Percentiles rank a stretch among this genome's conserved stretches.
phyloP scores from a whole-genome alignment of 2,329 filamentous ascomycete species.

The Diaporthe amygdali region DNA sequence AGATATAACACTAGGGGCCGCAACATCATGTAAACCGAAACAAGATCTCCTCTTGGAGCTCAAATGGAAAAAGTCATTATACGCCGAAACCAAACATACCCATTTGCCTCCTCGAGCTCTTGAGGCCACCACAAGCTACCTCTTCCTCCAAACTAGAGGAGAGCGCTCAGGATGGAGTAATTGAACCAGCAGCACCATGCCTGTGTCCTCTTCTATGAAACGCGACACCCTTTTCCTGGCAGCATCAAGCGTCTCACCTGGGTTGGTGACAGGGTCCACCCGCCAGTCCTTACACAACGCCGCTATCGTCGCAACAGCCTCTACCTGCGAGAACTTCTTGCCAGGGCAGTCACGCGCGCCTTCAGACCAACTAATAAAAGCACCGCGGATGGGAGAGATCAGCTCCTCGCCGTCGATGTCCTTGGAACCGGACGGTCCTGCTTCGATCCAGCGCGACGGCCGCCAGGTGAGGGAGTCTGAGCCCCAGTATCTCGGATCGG shows the following conservation, averaged over 20 bases:
- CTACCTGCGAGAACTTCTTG: slow-evolving; percentile 39
- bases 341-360: slow-evolving; percentile 37
- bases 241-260: slow-evolving; percentile 27
- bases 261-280: slow-evolving; percentile 29
- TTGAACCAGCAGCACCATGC: slow-evolving; percentile 30
- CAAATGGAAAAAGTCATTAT: too few species aligned
- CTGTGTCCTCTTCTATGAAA: slow-evolving; percentile 31
- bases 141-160: slow-evolving; percentile 30
- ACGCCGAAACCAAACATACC: too few species aligned
- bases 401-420: slow-evolving; percentile 27
- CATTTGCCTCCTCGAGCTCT: too few species aligned
- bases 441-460: slow-evolving; percentile 33
- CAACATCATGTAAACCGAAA: too few species aligned
- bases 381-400: slow-evolving; percentile 23
- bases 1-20: too few species aligned
- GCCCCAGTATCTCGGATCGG: slow-evolving; percentile 34
- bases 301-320: slow-evolving; percentile 37
- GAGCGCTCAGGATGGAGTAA: slow-evolving; percentile 33
- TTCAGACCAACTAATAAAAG: slow-evolving; percentile 36
- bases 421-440: not conserved
- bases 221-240: slow-evolving; percentile 29
- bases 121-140: too few species aligned
- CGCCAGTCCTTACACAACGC: slow-evolving; percentile 31
- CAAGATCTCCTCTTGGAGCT: too few species aligned
- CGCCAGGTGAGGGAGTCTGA: slow-evolving; percentile 30